These are phyloP conservation scores for Pythium sp. DNA, from an alignment of 352 stramenopile species.

Conservation along the genomic window DNA sequence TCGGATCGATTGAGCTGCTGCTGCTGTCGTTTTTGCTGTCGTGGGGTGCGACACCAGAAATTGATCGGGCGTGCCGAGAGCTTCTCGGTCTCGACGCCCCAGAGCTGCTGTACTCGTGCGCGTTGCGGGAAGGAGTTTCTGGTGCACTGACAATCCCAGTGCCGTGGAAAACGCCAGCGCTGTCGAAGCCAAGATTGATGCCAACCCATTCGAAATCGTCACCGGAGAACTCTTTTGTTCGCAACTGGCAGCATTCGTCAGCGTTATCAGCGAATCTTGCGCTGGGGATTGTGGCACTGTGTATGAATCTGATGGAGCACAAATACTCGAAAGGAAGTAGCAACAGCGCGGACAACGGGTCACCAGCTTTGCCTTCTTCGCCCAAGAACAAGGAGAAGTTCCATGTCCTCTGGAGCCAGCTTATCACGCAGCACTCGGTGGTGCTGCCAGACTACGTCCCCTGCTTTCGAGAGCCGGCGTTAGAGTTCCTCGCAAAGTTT, in stretches of 20 bases:
- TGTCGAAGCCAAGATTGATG: background rate
- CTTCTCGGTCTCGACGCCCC: conserved; percentile 57
- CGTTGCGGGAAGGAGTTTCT: conserved; percentile 48
- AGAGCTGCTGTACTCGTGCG: conserved; percentile 60
- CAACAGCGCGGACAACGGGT: background rate
- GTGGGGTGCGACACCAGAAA: conserved; percentile 61
- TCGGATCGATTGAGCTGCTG: conserved; percentile 66
- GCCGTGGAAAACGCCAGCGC: conserved; percentile 35
- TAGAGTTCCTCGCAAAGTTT: conserved; percentile 72
- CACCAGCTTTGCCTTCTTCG: conserved; percentile 26
- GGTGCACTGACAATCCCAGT: conserved; percentile 71
- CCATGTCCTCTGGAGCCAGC: conserved; percentile 82
- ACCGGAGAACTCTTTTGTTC: conserved; percentile 34
- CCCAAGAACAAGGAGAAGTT: conserved; percentile 79
- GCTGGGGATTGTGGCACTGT: conserved; percentile 68
- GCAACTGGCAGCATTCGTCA: conserved; percentile 77
- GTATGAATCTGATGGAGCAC: conserved; percentile 84
- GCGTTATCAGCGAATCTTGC: conserved; percentile 63
- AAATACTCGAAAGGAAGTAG: conserved; percentile 41
- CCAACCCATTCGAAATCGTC: conserved; percentile 19
- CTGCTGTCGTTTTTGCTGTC: conserved; percentile 75
- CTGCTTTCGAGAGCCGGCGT: conserved; percentile 62
- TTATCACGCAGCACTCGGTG: conserved; percentile 84
- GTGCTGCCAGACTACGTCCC: conserved; percentile 72
- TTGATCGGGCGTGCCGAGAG: conserved; percentile 57